Percentiles rank a stretch among this genome's conserved stretches.
phyloP scores from a whole-genome alignment of 805 yeast genomes.

The Ogataea pignaliae region DNA sequence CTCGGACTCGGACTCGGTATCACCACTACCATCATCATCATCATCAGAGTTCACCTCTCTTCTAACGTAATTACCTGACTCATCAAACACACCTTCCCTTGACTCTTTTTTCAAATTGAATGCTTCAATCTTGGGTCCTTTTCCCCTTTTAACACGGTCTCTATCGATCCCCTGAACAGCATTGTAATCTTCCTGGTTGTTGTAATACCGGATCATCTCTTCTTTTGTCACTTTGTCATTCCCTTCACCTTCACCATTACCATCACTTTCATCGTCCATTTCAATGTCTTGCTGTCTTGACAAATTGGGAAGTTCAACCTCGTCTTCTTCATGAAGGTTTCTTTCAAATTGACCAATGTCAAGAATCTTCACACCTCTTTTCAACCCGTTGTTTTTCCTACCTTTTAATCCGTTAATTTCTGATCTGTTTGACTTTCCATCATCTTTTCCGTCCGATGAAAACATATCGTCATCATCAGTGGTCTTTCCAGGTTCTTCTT shows the following conservation, averaged over 20 bases:
- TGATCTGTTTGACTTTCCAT: slow-evolving; percentile 6
- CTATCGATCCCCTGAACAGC: slow-evolving; percentile 8
- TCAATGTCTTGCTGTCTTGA: slow-evolving; percentile 1
- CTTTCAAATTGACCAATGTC: slow-evolving; percentile 37
- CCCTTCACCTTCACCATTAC: slow-evolving; percentile 9
- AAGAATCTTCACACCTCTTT: slow-evolving; percentile 21
- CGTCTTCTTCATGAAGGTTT: slow-evolving; percentile 14
- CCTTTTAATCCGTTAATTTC: too few species aligned
- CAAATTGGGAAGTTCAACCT: slow-evolving; percentile 4
- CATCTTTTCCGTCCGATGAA: slow-evolving; percentile 27
- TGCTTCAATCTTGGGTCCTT: slow-evolving; percentile 50
- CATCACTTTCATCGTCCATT: slow-evolving; percentile 6
- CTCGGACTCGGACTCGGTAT: slow-evolving; percentile 9
- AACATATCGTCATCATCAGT: slow-evolving; percentile 41
- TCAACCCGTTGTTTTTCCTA: slow-evolving; percentile 1
- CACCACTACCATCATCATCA: slow-evolving; percentile 22
- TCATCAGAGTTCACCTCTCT: slow-evolving; percentile 21
- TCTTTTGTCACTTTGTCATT: slow-evolving; percentile 2
- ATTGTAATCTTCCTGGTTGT: slow-evolving; percentile 23
- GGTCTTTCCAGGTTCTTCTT: slow-evolving; percentile 10
- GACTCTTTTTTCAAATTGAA: slow-evolving; percentile 56
- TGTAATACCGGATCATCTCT: slow-evolving; percentile 25
- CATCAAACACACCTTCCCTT: slow-evolving; percentile 57
- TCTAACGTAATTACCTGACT: slow-evolving; percentile 53
- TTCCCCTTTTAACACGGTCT: slow-evolving; percentile 7